Base-by-base conservation (phyloP, 2,329 filamentous ascomycete species). In the Coniochaeta pulveracea region DNA sequence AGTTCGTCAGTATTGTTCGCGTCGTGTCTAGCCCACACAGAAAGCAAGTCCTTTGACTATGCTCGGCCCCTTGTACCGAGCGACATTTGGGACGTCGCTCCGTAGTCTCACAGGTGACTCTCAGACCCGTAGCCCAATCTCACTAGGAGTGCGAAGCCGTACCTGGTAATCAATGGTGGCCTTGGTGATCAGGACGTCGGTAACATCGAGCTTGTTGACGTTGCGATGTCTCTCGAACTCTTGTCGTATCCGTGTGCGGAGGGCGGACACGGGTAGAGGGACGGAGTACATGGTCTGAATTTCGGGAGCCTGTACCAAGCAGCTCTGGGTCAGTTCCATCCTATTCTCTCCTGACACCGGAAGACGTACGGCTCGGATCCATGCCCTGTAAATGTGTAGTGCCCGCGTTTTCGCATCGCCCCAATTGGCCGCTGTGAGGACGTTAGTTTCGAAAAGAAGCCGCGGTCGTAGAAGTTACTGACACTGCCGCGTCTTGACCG, bases 271-370 rank as follows among this genome's bases (percentile, higher is more conserved):
- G 34, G 89, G 86, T 53, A 93, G 75, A 55, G 84, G 85, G 52
- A 98, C 68, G 41, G 82, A 83, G 75, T 98, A 98, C 85, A 96
- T 94, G 41, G 77, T 82, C 61, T 96, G 91, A 54, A 98, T 89
- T 58, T 96, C 88, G 40, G 91, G 89, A 25, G 86, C 86, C 91
- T 98, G 56, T 4, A 11, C 11, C 6, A 17, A 16, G 9, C 4
- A 10, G 5, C 5, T n/a, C 3, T n/a, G 30, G 29, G 21, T 16
- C 15, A 29, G 26, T 14, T 18, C 19, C 7, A 26, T 22, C 23
- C 4, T 21, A 10, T 9, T 18, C 14, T 17, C 17, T n/a, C 15
- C 10, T 3, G 17, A 22, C 10, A 11, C 16, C 27, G 7, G 15
- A 6, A n/a, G 16, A 79, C 88, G 56, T 80, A 98, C 91, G 61